Evolutionary conservation across 2,329 filamentous ascomycete genomes (phyloP).

Genomic region (Beauveria sp.): DNA sequence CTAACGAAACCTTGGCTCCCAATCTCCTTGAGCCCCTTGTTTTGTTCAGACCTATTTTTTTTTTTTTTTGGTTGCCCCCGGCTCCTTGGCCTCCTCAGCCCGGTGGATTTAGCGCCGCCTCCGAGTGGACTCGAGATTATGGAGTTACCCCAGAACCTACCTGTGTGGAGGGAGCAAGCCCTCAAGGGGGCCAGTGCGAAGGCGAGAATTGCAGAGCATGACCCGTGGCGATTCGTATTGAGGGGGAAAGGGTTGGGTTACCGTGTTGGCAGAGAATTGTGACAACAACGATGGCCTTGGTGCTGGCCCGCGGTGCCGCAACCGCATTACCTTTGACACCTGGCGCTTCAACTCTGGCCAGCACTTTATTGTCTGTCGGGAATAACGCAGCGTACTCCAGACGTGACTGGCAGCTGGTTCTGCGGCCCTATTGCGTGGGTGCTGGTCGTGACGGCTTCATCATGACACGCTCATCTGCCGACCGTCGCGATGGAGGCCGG

Average conservation of each 20-base stretch:
- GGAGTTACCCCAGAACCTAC: constrained; percentile 2
- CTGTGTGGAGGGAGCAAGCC: background rate
- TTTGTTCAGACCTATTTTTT: background rate
- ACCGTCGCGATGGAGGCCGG: background rate
- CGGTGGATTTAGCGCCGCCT: background rate
- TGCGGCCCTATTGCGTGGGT: background rate
- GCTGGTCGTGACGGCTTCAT: constrained; percentile 8
- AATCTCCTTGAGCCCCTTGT: background rate
- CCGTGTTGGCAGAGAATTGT: background rate
- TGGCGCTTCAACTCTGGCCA: background rate
- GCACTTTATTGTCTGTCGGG: background rate
- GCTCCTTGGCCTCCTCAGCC: background rate
- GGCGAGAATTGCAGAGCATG: constrained; percentile 10
- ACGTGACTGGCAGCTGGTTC: background rate
- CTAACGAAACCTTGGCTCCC: background rate
- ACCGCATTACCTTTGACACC: background rate
- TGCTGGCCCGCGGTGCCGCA: background rate
- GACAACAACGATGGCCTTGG: background rate
- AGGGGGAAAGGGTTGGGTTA: background rate
- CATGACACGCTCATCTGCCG: background rate
- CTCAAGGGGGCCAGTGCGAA: constrained; percentile 3
- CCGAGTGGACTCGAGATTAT: background rate
- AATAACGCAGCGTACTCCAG: background rate
- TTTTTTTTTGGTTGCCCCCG: background rate
- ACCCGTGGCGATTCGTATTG: background rate